Conservation (phyloP, 225 moss, liverwort and hornwort species). For the Physcomitrium patens region DNA sequence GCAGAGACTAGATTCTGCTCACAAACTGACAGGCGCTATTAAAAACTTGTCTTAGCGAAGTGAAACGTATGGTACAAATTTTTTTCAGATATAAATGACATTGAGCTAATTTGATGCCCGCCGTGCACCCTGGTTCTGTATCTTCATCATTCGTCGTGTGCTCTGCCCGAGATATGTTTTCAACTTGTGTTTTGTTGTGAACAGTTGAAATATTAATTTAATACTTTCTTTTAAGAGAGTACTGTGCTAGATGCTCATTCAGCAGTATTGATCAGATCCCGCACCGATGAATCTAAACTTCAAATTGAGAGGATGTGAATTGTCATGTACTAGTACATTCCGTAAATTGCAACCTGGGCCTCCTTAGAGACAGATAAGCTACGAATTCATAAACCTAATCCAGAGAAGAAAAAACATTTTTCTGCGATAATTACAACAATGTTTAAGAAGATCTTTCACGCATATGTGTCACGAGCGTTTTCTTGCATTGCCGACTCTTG, state of each 20-base stretch:
- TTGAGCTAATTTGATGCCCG: slow-evolving; percentile 21
- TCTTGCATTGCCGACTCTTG: neutral
- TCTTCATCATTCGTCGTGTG: neutral
- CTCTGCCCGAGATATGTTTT: neutral
- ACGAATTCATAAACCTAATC: neutral
- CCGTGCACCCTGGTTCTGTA: neutral
- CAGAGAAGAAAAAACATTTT: neutral
- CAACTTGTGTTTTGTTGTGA: neutral
- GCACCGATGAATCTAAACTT: no score
- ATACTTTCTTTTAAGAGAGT: neutral
- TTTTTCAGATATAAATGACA: slow-evolving; percentile 37
- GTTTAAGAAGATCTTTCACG: neutral
- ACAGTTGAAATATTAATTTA: neutral
- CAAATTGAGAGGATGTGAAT: neutral
- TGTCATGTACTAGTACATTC: neutral
- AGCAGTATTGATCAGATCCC: neutral
- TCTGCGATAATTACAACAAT: neutral
- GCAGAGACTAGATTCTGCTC: slow-evolving; percentile 14
- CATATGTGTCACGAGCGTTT: neutral
- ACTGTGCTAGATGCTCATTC: neutral
- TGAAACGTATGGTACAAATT: slow-evolving; percentile 26
- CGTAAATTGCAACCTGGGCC: neutral
- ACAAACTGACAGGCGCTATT: neutral
- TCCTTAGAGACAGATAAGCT: neutral
- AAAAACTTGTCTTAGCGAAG: slow-evolving; percentile 28